These are phyloP conservation scores for Fusarium sulawesiense DNA, from an alignment of 2,329 filamentous ascomycete genomes.

Conservation along the genomic window DNA sequence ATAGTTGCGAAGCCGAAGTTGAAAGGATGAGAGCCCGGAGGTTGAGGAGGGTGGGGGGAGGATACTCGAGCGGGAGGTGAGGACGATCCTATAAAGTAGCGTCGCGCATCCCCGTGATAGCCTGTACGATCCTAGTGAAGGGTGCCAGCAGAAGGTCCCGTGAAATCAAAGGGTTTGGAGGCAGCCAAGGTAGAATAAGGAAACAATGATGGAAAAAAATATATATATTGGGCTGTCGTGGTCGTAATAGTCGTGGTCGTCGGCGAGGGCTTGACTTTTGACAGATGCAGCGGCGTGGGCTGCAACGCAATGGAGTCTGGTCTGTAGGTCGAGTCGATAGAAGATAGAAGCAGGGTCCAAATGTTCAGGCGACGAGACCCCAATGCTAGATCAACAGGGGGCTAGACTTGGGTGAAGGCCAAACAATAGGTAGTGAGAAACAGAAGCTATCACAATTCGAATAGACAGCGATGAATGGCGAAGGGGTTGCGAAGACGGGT, in stretches of 20 bases:
- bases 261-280: slow-evolving; percentile 18
- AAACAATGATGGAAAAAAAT: not conserved
- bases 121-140: not conserved
- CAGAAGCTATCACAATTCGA: slow-evolving; percentile 20
- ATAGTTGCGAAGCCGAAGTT: slow-evolving; percentile 24
- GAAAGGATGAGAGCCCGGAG: slow-evolving; percentile 9
- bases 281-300: slow-evolving; percentile 6
- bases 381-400: slow-evolving; percentile 28
- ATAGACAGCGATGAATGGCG: slow-evolving; percentile 5
- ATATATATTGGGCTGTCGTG: not conserved
- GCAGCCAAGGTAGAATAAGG: not conserved
- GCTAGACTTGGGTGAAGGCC: not conserved
- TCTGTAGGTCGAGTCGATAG: not conserved
- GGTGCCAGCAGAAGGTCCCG: not conserved
- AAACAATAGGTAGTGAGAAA: slow-evolving; percentile 14
- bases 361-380: not conserved
- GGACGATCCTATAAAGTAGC: slow-evolving; percentile 21
- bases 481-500: slow-evolving; percentile 6
- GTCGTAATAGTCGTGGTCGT: slow-evolving; percentile 12
- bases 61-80: slow-evolving; percentile 24
- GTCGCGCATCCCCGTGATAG: slow-evolving; percentile 40
- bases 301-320: slow-evolving; percentile 5
- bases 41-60: slow-evolving; percentile 9
- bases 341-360: not conserved
- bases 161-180: not conserved